These are phyloP conservation scores for Pittosporum tobira DNA, from an alignment of 129 eudicot species.

Conservation along the genomic window DNA sequence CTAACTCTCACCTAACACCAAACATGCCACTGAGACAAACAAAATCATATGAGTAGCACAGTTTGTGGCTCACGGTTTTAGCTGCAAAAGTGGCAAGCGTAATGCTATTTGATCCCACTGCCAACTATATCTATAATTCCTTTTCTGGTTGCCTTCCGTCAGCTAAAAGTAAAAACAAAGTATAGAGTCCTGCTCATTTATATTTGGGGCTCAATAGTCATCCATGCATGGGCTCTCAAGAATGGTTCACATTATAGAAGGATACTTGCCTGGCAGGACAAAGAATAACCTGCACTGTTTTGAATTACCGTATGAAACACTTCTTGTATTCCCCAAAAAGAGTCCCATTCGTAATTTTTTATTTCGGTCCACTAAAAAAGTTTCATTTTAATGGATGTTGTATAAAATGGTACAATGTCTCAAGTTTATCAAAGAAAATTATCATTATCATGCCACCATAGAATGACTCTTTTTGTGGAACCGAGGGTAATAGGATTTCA, in stretches of 20 bases:
- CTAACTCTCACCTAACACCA: neutral
- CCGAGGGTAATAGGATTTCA: too few relatives aligned
- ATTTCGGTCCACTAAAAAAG: too few relatives aligned
- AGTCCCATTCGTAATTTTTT: too few relatives aligned
- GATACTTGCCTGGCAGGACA: neutral
- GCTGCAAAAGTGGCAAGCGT: neutral
- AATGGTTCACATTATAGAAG: neutral
- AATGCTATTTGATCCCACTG: neutral
- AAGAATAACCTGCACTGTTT: neutral
- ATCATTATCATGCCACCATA: too few relatives aligned
- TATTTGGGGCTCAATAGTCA: neutral
- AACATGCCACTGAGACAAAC: too few relatives aligned
- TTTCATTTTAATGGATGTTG: too few relatives aligned
- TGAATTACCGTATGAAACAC: neutral
- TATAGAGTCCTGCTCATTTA: neutral
- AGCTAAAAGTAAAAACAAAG: slow-evolving; percentile 1
- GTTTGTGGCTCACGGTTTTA: too few relatives aligned
- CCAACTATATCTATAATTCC: neutral
- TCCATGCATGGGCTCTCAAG: neutral
- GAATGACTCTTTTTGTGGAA: too few relatives aligned
- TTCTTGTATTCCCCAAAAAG: too few relatives aligned
- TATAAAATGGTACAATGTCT: too few relatives aligned
- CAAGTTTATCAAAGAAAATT: too few relatives aligned
- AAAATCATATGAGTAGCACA: too few relatives aligned
- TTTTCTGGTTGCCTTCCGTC: neutral